phyloP scores from a whole-genome alignment of 768 basidiomycete genomes.

The Boletus barrowsii region DNA sequence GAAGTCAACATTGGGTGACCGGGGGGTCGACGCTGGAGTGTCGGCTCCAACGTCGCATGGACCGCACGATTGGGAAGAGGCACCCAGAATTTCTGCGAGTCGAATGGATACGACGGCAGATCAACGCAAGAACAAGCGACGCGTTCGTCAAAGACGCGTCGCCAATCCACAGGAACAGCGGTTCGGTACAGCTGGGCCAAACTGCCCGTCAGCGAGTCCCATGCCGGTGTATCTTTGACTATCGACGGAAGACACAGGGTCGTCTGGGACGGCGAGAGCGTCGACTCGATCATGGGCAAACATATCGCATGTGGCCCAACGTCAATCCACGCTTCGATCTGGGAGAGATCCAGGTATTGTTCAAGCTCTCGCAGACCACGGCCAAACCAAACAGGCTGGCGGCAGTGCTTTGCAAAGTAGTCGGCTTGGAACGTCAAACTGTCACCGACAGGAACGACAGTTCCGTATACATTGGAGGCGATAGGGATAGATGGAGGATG shows the following conservation, averaged over 20 bases:
- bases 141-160: constrained; percentile 48
- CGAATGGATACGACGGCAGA: constrained; percentile 65
- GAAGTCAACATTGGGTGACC: constrained; percentile 37
- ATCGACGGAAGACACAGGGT: constrained; percentile 49
- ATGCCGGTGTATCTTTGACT: constrained; percentile 41
- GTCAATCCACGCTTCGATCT: constrained; percentile 56
- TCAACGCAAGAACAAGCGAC: constrained; percentile 41
- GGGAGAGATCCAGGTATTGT: constrained; percentile 21
- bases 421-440: constrained; percentile 41
- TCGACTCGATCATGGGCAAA: constrained; percentile 53
- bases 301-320: constrained; percentile 61
- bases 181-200: constrained; percentile 50
- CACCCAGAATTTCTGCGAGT: constrained; percentile 55
- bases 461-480: constrained; percentile 59
- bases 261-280: constrained; percentile 28
- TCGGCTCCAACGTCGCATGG: neutral
- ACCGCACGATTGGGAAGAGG: constrained; percentile 35
- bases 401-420: constrained; percentile 61
- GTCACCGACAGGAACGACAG: constrained; percentile 53
- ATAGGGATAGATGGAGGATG: constrained; percentile 54
- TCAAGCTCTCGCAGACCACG: constrained; percentile 46
- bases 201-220: constrained; percentile 43
- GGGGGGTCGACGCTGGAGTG: constrained; percentile 3
- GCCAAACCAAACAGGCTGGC: constrained; percentile 52
- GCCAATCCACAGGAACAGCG: constrained; percentile 48